Percentiles rank a stretch among this genome's conserved stretches.
These are phyloP conservation scores for Mrakia blollopis DNA, from an alignment of 768 basidiomycete genomes.

Conservation along the genomic window DNA sequence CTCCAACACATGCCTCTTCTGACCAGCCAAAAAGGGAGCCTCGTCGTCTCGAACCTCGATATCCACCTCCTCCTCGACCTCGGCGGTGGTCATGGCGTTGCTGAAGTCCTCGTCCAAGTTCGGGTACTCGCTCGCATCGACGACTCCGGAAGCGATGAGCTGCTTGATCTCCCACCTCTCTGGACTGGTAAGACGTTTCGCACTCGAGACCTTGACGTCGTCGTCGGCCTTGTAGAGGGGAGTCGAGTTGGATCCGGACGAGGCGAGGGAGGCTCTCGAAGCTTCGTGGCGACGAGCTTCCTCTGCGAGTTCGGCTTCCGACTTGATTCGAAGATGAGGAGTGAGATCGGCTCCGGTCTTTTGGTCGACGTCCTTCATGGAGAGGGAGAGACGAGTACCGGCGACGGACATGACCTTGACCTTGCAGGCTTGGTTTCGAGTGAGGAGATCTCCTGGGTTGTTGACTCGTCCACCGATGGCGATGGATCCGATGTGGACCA, in stretches of 20 bases:
- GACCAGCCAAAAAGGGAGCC: slow-evolving; percentile 89
- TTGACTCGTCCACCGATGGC: slow-evolving; percentile 75
- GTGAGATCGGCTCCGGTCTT: slow-evolving; percentile 80
- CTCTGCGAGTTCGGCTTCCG: slow-evolving; percentile 87
- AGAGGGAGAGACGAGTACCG: slow-evolving; percentile 71
- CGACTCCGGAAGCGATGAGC: slow-evolving; percentile 88
- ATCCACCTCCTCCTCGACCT: slow-evolving; percentile 93
- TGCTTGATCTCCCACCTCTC: slow-evolving; percentile 99
- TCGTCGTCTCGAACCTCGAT: slow-evolving; percentile 97
- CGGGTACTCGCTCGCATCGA: slow-evolving; percentile 88
- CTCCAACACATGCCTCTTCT: slow-evolving; percentile 91
- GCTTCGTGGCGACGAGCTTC: slow-evolving; percentile 46
- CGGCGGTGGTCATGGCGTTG: slow-evolving; percentile 64
- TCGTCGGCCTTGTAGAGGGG: slow-evolving; percentile 52
- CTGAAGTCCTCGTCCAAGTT: slow-evolving; percentile 81
- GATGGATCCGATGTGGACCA: slow-evolving; percentile 94
- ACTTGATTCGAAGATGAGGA: slow-evolving; percentile 89
- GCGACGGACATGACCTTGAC: slow-evolving; percentile 95
- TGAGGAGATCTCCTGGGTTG: slow-evolving; percentile 78
- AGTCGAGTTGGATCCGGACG: slow-evolving; percentile 80
- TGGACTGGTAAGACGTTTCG: slow-evolving; percentile 86
- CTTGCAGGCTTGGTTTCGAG: slow-evolving; percentile 77
- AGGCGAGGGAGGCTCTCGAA: slow-evolving; percentile 51
- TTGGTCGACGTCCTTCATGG: slow-evolving; percentile 99
- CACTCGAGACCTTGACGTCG: slow-evolving; percentile 60